A percentile compares a stretch with the other conserved stretches of the same genome.
Evolutionary conservation across 148 eudicot genomes (phyloP).

Genomic region (Vaccinium vitisidaea): DNA sequence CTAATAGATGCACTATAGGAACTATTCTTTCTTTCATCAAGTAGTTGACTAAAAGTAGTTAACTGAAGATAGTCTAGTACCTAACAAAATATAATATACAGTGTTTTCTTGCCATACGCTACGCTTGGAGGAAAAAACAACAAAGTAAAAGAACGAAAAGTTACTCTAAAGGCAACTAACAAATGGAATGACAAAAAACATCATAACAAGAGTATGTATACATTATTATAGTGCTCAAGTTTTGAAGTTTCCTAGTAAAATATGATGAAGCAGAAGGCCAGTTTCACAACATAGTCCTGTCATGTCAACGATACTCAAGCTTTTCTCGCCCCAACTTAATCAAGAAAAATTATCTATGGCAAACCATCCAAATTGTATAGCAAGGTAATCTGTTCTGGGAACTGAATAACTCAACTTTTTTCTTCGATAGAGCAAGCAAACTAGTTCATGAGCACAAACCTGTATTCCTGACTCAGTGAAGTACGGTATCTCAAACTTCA

Average conservation of each 20-base stretch:
- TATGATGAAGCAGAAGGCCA: background rate
- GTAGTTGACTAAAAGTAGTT: background rate
- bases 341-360: background rate
- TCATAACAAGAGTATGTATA: background rate
- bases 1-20: background rate
- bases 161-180: background rate
- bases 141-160: background rate
- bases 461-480: slow-evolving; percentile 97
- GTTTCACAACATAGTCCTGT: background rate
- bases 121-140: background rate
- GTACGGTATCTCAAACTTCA: slow-evolving; percentile 97
- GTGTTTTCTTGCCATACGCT: background rate
- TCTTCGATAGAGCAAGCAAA: background rate
- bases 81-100: background rate
- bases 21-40: background rate
- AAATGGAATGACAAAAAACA: background rate
- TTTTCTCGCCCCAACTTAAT: background rate
- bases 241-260: background rate
- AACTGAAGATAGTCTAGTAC: background rate
- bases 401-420: background rate
- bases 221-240: too few relatives aligned
- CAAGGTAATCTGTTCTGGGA: background rate
- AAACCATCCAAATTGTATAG: background rate
- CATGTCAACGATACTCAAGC: background rate
- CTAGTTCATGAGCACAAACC: slow-evolving; percentile 36